Percentiles rank a stretch among this genome's conserved stretches.
phyloP scores from a whole-genome alignment of 441 rosid genomes.

The Arabidopsis hybrid region DNA sequence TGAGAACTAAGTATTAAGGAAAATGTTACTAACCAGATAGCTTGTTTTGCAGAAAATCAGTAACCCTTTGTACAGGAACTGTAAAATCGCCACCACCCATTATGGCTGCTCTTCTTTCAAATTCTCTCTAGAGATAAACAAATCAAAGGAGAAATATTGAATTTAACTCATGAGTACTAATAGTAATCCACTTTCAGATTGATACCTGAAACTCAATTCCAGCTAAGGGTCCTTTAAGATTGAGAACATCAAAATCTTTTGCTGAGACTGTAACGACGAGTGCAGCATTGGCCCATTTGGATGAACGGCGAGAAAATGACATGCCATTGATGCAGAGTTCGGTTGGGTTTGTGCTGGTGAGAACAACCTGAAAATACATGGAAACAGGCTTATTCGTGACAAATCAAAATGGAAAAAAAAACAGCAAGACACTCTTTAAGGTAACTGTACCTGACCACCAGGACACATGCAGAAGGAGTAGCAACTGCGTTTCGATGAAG shows the following conservation, averaged over 20 bases:
- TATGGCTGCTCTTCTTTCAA: constrained; percentile 82
- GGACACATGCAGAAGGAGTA: constrained; percentile 99
- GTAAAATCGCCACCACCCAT: constrained; percentile 89
- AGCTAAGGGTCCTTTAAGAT: constrained; percentile 85
- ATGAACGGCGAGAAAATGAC: constrained; percentile 96
- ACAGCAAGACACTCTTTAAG: constrained; percentile 6
- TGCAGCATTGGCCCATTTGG: constrained; percentile 98
- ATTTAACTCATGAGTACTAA: background rate
- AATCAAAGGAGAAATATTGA: constrained; percentile 2
- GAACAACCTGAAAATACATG: constrained; percentile 73
- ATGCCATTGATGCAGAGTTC: constrained; percentile 96
- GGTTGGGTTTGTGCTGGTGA: constrained; percentile 80
- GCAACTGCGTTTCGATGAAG: constrained; percentile 62
- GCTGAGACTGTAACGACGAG: constrained; percentile 78
- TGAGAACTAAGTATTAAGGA: constrained; percentile 9
- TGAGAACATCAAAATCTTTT: constrained; percentile 68
- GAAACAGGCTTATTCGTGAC: constrained; percentile 14
- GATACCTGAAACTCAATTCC: constrained; percentile 91
- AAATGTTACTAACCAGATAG: constrained; percentile 59
- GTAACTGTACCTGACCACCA: constrained; percentile 85
- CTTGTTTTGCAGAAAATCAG: constrained; percentile 79
- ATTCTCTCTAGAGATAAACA: constrained; percentile 69
- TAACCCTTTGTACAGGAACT: constrained; percentile 85
- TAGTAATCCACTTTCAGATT: constrained; percentile 14
- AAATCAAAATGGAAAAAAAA: background rate